A percentile compares a stretch with the other conserved stretches of the same genome.
Evolutionary conservation across 2,329 filamentous ascomycete species (phyloP).

Genomic region (Lachnellula subtilissima): DNA sequence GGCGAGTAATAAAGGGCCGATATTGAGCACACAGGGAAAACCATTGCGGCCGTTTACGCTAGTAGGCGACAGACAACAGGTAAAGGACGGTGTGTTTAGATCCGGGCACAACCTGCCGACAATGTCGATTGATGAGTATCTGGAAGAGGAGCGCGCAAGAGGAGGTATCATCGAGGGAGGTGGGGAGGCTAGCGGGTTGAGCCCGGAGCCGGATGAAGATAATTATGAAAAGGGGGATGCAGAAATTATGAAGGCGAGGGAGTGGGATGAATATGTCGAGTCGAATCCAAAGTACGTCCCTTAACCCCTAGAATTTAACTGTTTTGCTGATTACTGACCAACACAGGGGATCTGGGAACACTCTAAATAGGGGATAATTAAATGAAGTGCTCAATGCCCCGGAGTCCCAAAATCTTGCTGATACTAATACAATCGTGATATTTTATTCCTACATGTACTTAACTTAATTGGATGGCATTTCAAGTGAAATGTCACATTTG

Average conservation of each 20-base stretch:
- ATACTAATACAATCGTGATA: too few species aligned
- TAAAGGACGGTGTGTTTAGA: constrained; percentile 78
- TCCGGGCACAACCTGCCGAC: constrained; percentile 91
- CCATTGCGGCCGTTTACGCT: constrained; percentile 90
- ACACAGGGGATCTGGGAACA: constrained; percentile 66
- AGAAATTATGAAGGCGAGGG: constrained; percentile 87
- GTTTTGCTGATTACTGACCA: constrained; percentile 5
- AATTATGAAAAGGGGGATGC: constrained; percentile 80
- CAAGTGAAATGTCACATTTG: too few species aligned
- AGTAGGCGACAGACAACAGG: constrained; percentile 67
- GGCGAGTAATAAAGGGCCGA: constrained; percentile 55
- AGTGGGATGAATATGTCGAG: constrained; percentile 94
- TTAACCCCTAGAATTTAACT: neutral
- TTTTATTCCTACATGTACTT: too few species aligned
- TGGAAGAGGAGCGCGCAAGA: constrained; percentile 80
- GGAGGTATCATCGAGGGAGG: constrained; percentile 91
- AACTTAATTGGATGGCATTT: too few species aligned
- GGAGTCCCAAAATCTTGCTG: too few species aligned
- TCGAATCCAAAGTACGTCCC: constrained; percentile 64
- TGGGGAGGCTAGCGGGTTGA: constrained; percentile 65
- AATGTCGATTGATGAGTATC: constrained; percentile 96
- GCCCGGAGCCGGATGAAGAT: constrained; percentile 79
- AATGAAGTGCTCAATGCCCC: neutral
- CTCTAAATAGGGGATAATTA: constrained; percentile 65
- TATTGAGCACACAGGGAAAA: constrained; percentile 74